These are phyloP conservation scores for Penicillium sclerotiorum DNA, from an alignment of 2,329 filamentous ascomycete species.

Conservation along the genomic window DNA sequence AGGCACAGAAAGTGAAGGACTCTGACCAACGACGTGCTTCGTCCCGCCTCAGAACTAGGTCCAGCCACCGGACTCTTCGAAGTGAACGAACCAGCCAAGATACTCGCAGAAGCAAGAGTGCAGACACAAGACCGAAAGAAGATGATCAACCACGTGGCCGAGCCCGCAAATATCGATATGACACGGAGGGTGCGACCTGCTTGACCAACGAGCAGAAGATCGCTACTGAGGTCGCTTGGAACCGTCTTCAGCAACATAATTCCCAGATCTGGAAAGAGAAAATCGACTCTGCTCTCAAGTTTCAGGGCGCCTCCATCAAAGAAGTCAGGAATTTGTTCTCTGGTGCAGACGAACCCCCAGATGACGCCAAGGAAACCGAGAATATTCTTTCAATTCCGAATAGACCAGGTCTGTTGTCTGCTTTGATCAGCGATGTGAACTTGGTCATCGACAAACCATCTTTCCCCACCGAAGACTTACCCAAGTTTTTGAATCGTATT, in stretches of 20 bases:
- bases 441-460: conserved; percentile 88
- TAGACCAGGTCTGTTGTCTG: conserved; percentile 78
- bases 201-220: conserved; percentile 74
- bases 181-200: conserved; percentile 73
- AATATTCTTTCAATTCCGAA: conserved; percentile 82
- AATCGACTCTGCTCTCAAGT: conserved; percentile 74
- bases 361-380: conserved; percentile 81
- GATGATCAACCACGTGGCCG: conserved; percentile 38
- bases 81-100: conserved; percentile 42
- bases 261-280: conserved; percentile 89
- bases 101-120: conserved; percentile 58
- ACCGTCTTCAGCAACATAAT: conserved; percentile 76
- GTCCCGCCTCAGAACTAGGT: conserved; percentile 57
- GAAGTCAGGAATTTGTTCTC: conserved; percentile 80
- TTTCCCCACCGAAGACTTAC: conserved; percentile 79
- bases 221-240: conserved; percentile 73
- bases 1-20: conserved; percentile 80
- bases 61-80: conserved; percentile 50
- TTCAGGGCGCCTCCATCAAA: conserved; percentile 72
- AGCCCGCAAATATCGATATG: conserved; percentile 61
- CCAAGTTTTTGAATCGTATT: conserved; percentile 80
- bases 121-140: conserved; percentile 49
- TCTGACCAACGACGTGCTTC: conserved; percentile 58
- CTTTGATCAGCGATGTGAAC: conserved; percentile 80
- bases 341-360: conserved; percentile 77